A percentile compares a stretch with the other conserved stretches of the same genome.
These are phyloP conservation scores for Ocimum tenuiflorum DNA, from an alignment of 257 asterid genomes.

Conservation along the genomic window DNA sequence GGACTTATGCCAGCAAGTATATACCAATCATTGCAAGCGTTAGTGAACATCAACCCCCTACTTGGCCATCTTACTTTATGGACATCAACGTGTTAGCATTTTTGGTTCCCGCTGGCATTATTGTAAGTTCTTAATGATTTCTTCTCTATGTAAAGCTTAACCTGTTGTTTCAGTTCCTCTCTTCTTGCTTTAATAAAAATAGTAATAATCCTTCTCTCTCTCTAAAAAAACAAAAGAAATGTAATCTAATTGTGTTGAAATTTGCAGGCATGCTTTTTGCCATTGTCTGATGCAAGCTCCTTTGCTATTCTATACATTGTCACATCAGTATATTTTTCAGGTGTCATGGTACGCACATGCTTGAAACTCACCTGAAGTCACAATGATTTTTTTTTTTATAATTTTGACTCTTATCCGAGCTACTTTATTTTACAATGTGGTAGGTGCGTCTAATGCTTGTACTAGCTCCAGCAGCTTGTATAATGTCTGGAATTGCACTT, in stretches of 20 bases:
- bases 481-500: slow-evolving; percentile 98
- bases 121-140: slow-evolving; percentile 52
- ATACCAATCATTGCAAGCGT: slow-evolving; percentile 99
- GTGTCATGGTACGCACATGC: slow-evolving; percentile 74
- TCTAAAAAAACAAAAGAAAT: no score
- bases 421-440: slow-evolving; percentile 24
- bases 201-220: neutral
- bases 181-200: slow-evolving; percentile 2
- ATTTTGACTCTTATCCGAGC: neutral
- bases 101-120: slow-evolving; percentile 96
- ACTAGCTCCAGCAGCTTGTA: slow-evolving; percentile 99
- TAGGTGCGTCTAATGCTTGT: slow-evolving; percentile 99
- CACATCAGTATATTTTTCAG: slow-evolving; percentile 95
- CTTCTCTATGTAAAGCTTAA: neutral
- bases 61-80: slow-evolving; percentile 99
- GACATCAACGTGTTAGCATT: slow-evolving; percentile 94
- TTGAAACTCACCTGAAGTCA: slow-evolving; percentile 4
- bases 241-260: slow-evolving; percentile 17
- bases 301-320: slow-evolving; percentile 88
- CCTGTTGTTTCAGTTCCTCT: slow-evolving; percentile 6
- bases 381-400: neutral
- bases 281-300: slow-evolving; percentile 97
- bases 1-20: slow-evolving; percentile 99
- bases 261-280: slow-evolving; percentile 90
- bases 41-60: slow-evolving; percentile 98